These are phyloP conservation scores for Pseudopyrenochaeta lycopersici DNA, from an alignment of 2,329 filamentous ascomycete genomes.

Conservation along the genomic window DNA sequence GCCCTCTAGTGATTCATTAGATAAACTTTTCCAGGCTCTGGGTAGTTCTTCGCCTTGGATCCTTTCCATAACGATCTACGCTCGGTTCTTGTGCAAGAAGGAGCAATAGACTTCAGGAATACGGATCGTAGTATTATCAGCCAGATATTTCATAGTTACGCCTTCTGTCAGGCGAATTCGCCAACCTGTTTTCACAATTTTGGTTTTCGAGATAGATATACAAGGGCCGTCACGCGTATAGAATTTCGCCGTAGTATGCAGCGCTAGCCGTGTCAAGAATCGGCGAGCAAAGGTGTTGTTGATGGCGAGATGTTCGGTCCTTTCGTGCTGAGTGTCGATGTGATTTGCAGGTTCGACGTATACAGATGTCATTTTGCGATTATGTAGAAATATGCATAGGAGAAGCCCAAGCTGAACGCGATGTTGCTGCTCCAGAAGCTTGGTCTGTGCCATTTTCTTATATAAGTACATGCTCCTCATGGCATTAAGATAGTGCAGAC, in stretches of 20 bases:
- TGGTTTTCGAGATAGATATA: constrained; percentile 35
- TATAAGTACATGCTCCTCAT: too few species aligned
- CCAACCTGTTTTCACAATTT: constrained; percentile 46
- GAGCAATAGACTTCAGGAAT: constrained; percentile 57
- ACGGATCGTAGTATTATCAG: constrained; percentile 54
- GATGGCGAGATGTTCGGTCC: constrained; percentile 47
- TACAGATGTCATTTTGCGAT: constrained; percentile 13
- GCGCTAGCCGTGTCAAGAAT: constrained; percentile 30
- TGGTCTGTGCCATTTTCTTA: too few species aligned
- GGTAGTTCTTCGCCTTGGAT: constrained; percentile 42
- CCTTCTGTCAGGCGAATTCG: constrained; percentile 50
- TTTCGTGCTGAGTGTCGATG: constrained; percentile 34
- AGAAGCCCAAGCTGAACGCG: background rate
- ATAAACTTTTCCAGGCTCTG: constrained; percentile 24
- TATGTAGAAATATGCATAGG: background rate
- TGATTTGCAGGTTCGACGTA: constrained; percentile 17
- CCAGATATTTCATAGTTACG: constrained; percentile 52
- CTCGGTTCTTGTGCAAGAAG: constrained; percentile 51
- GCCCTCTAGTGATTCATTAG: constrained; percentile 19
- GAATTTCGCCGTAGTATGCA: constrained; percentile 38
- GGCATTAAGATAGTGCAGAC: too few species aligned
- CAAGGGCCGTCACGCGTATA: constrained; percentile 30
- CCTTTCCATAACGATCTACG: constrained; percentile 59
- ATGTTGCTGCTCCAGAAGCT: too few species aligned
- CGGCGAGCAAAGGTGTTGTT: constrained; percentile 38